Conservation (phyloP, 805 yeast genomes). For the Clavispora fructus region DNA sequence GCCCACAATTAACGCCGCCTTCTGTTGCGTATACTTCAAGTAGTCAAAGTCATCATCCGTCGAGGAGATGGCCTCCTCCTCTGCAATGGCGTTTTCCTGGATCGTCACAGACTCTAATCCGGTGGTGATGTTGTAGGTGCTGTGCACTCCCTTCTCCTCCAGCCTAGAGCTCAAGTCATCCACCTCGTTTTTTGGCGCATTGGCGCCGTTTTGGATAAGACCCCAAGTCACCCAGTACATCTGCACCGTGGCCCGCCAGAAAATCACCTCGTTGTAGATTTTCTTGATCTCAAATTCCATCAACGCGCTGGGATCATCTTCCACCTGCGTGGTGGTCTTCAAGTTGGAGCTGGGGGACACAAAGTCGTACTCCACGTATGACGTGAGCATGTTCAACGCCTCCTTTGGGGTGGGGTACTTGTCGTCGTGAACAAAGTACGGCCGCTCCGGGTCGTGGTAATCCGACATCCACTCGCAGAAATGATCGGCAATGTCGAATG, state of each 20-base stretch:
- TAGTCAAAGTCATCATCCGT: conserved; percentile 71
- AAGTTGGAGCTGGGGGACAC: conserved; percentile 31
- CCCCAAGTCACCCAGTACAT: conserved; percentile 93
- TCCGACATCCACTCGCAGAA: conserved; percentile 97
- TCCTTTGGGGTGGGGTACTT: conserved; percentile 66
- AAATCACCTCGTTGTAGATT: conserved; percentile 58
- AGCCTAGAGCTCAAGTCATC: conserved; percentile 13
- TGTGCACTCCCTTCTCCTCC: conserved; percentile 34
- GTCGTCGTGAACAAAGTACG: conserved; percentile 49
- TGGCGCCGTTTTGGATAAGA: conserved; percentile 65
- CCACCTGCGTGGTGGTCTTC: conserved; percentile 12
- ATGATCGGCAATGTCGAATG: conserved; percentile 88
- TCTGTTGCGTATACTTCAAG: conserved; percentile 67
- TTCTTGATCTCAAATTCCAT: conserved; percentile 41
- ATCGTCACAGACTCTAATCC: conserved; percentile 45
- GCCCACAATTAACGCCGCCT: conserved; percentile 66
- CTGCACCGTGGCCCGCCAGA: conserved; percentile 79
- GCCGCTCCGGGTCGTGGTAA: conserved; percentile 57
- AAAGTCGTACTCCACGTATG: conserved; percentile 67
- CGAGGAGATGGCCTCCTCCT: conserved; percentile 32
- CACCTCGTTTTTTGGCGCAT: conserved; percentile 11
- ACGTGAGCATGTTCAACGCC: conserved; percentile 62
- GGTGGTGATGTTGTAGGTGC: conserved; percentile 35
- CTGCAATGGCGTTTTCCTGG: conserved; percentile 18
- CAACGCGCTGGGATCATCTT: conserved; percentile 15